Percentiles rank a stretch among this genome's conserved stretches.
Evolutionary conservation across 108 stramenopile genomes (phyloP).

Genomic region (Nannochloropsis salina): DNA sequence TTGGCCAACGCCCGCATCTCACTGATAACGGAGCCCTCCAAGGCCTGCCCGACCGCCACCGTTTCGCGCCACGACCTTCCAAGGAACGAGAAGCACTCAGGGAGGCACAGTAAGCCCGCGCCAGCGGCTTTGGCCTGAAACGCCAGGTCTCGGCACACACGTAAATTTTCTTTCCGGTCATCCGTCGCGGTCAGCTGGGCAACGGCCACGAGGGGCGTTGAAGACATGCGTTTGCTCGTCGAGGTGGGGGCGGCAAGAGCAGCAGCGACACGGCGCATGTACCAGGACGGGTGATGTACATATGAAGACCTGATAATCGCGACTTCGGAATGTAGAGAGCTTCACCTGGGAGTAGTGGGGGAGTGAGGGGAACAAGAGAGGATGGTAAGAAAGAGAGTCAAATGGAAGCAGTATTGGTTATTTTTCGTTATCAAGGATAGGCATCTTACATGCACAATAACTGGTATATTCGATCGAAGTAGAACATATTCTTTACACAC

Average conservation of each 20-base stretch:
- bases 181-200: slow-evolving; percentile 32
- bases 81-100: slow-evolving; percentile 53
- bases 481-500: too few species aligned
- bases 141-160: slow-evolving; percentile 19
- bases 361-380: background rate
- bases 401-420: background rate
- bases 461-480: too few species aligned
- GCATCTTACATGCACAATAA: too few species aligned
- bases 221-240: background rate
- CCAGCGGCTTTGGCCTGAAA: slow-evolving; percentile 18
- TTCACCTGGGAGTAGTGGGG: background rate
- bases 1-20: slow-evolving; percentile 29
- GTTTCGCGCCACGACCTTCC: slow-evolving; percentile 35
- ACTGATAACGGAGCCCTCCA: background rate
- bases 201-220: slow-evolving; percentile 25
- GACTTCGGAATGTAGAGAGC: background rate
- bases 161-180: slow-evolving; percentile 25
- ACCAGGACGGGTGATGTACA: background rate
- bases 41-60: background rate
- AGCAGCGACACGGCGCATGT: background rate
- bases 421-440: background rate
- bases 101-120: slow-evolving; percentile 48
- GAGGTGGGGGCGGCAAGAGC: background rate
- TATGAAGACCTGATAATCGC: too few species aligned
- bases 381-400: background rate